Evolutionary conservation across 2,329 filamentous ascomycete genomes (phyloP), one percentile per base, ranked within the genome.

Genomic region (Diaporthe destruens): DNA sequence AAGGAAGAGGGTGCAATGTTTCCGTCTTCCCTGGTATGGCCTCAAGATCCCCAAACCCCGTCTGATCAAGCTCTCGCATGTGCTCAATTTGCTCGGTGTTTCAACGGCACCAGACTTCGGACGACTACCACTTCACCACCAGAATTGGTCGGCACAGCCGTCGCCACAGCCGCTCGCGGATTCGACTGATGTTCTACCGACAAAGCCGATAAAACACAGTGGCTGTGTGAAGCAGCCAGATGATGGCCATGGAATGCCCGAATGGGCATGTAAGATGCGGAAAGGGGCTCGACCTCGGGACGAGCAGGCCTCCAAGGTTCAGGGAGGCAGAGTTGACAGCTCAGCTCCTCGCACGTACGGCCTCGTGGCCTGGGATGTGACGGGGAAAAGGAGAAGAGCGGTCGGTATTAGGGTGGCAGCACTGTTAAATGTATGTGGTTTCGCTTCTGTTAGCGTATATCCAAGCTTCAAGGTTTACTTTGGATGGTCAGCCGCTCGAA

Each of bases 21-120:
- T 66, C 61, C 47, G 61, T 20, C 32, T 47, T 53, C 47, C 12
- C n/a, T 53, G 61, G 61, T 66, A 66, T 66, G 47, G 61, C 61
- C 61, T 66, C 61, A 66, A 66, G 61, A 66, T 53, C 32, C 16
- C 61, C 61, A 66, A 66, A 66, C 61, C 61, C 47, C 61, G n/a
- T 66, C 61, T n/a, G 61, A 66, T 66, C 61, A 66, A 36, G 44
- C n/a, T 14, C 61, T 29, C 61, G 14, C 12, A 51, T n/a, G 20
- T 36, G 61, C 61, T 36, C 44, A 66, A 53, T 53, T 66, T 47
- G 61, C 61, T 66, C 36, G 47, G 61, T 53, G 61, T 66, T 66
- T 66, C 61, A 66, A 66, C 61, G 39, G 47, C 32, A 39, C 47
- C 61, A 53, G n/a, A 66, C 32, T 66, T 66, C n/a, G 32, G 61